Percentiles rank a stretch among this genome's conserved stretches.
Conservation (phyloP, 345 rosid species). For the Lagerstroemia speciosa region DNA sequence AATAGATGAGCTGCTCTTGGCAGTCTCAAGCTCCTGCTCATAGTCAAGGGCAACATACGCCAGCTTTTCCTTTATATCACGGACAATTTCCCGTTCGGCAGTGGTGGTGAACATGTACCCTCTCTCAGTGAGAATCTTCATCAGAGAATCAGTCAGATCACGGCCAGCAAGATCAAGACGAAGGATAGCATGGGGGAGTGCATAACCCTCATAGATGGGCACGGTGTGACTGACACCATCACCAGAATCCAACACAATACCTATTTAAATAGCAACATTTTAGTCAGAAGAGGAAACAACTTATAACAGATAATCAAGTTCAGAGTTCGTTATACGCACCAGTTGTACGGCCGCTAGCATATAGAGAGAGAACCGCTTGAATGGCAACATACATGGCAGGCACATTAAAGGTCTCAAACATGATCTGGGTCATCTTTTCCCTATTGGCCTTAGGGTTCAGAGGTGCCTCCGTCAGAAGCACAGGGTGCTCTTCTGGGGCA, state of each 20-base stretch:
- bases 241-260: slow-evolving; percentile 40
- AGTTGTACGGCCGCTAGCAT: slow-evolving; percentile 44
- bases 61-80: slow-evolving; percentile 37
- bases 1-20: slow-evolving; percentile 34
- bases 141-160: slow-evolving; percentile 32
- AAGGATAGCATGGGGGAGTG: slow-evolving; percentile 36
- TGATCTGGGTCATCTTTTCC: slow-evolving; percentile 42
- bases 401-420: slow-evolving; percentile 39
- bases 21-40: slow-evolving; percentile 31
- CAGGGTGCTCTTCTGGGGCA: slow-evolving; percentile 45
- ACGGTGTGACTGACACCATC: slow-evolving; percentile 40
- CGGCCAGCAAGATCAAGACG: slow-evolving; percentile 36
- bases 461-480: slow-evolving; percentile 41
- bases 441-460: slow-evolving; percentile 45
- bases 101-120: slow-evolving; percentile 41
- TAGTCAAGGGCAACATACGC: slow-evolving; percentile 36
- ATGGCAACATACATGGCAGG: slow-evolving; percentile 37
- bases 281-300: neutral
- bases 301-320: neutral
- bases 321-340: slow-evolving; percentile 12
- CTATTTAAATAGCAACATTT: slow-evolving; percentile 7
- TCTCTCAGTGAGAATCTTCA: slow-evolving; percentile 37
- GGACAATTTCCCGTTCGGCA: slow-evolving; percentile 40
- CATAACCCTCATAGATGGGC: slow-evolving; percentile 35
- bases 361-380: slow-evolving; percentile 35